phyloP scores from a whole-genome alignment of 2,329 filamentous ascomycete species.

The Xylaria sp. region DNA sequence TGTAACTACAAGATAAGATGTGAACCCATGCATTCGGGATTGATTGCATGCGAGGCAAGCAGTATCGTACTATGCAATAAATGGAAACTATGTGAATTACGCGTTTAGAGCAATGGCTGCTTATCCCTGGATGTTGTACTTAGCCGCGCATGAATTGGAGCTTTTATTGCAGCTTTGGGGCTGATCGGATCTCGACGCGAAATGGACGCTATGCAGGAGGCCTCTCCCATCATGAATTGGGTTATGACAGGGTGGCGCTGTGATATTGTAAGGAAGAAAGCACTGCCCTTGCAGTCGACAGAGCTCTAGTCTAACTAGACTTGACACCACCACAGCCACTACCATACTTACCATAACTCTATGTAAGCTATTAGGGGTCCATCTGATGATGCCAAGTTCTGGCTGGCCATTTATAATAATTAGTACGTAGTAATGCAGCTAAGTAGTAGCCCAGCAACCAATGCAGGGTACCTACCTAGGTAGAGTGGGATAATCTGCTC shows the following conservation, averaged over 20 bases:
- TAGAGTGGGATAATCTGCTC: neutral
- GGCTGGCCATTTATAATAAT: too few relatives aligned
- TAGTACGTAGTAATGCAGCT: neutral
- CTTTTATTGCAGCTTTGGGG: neutral
- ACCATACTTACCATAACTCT: neutral
- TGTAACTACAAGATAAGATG: neutral
- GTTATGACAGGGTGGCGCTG: slow-evolving; percentile 29
- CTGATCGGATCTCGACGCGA: neutral
- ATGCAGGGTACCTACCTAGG: neutral
- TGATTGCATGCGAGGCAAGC: neutral
- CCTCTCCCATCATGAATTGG: slow-evolving; percentile 17
- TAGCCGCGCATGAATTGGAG: neutral
- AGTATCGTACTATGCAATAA: neutral
- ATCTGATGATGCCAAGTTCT: too few relatives aligned
- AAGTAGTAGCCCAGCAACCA: neutral
- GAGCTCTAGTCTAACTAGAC: slow-evolving; percentile 2
- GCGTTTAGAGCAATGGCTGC: neutral
- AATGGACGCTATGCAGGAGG: slow-evolving; percentile 14
- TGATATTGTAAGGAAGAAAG: slow-evolving; percentile 2
- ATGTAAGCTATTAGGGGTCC: neutral
- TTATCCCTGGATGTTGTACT: neutral
- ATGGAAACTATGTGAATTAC: neutral
- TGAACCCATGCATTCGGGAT: neutral
- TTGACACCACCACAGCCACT: neutral
- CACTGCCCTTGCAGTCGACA: slow-evolving; percentile 24